These are phyloP conservation scores for Globomyces pollinis-pini DNA, from an alignment of 192 early-diverging fungal genomes.

Conservation along the genomic window DNA sequence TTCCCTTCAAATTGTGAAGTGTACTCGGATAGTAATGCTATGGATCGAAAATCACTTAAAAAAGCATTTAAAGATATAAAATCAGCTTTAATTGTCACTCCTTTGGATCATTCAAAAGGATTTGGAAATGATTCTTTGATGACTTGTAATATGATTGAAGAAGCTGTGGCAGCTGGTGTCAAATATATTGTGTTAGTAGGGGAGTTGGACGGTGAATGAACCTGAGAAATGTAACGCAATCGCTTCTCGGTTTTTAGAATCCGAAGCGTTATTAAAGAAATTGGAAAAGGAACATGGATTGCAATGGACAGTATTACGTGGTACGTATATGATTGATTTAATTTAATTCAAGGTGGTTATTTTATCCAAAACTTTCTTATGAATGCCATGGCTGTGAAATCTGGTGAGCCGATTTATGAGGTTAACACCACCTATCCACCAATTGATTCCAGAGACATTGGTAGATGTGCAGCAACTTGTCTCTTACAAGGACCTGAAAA, in stretches of 20 bases:
- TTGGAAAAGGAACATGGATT: slow-evolving; percentile 1
- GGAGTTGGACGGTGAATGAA: slow-evolving; percentile 17
- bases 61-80: slow-evolving; percentile 3
- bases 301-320: slow-evolving; percentile 16
- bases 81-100: slow-evolving; percentile 16
- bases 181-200: slow-evolving; percentile 17
- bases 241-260: slow-evolving; percentile 13
- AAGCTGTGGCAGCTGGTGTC: slow-evolving; percentile 9
- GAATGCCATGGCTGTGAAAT: slow-evolving; percentile 1
- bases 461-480: slow-evolving; percentile 12
- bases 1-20: neutral
- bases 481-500: slow-evolving; percentile 14
- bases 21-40: neutral
- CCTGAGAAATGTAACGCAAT: slow-evolving; percentile 3
- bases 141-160: slow-evolving; percentile 16
- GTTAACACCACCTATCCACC: neutral
- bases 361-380: slow-evolving; percentile 10
- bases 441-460: slow-evolving; percentile 12
- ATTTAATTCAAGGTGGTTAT: too few species aligned
- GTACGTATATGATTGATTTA: too few species aligned
- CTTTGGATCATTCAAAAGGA: slow-evolving; percentile 13
- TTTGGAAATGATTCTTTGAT: slow-evolving; percentile 12
- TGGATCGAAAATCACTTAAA: neutral
- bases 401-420: neutral
- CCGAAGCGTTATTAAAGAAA: slow-evolving; percentile 11